Evolutionary conservation across 768 basidiomycete genomes (phyloP).

Genomic region (Kockovaella imperatae): DNA sequence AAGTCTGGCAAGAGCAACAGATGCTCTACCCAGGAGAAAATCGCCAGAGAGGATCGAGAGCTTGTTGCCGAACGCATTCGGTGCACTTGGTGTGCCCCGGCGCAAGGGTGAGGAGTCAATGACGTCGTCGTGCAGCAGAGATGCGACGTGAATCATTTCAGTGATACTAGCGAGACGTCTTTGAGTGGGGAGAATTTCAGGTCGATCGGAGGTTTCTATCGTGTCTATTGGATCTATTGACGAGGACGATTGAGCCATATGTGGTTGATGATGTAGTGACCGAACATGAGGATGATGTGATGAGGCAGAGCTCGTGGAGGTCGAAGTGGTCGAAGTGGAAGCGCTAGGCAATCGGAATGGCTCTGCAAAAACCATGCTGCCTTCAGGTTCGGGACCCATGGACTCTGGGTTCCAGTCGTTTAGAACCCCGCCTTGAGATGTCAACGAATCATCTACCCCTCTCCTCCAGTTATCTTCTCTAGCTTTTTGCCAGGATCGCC

Average conservation of each 20-base stretch:
- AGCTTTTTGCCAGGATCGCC: constrained; percentile 46
- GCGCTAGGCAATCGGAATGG: constrained; percentile 27
- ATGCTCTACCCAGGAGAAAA: constrained; percentile 86
- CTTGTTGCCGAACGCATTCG: constrained; percentile 80
- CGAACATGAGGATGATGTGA: constrained; percentile 28
- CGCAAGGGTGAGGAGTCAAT: constrained; percentile 67
- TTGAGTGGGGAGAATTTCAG: constrained; percentile 71
- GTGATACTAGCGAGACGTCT: constrained; percentile 87
- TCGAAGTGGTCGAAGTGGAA: neutral
- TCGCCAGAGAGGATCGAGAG: constrained; percentile 89
- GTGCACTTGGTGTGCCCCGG: constrained; percentile 60
- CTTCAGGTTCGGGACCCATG: constrained; percentile 28
- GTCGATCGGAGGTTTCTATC: constrained; percentile 10
- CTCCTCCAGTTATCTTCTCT: constrained; percentile 33
- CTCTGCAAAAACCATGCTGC: constrained; percentile 26
- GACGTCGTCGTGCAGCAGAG: constrained; percentile 85
- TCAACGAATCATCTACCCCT: constrained; percentile 71
- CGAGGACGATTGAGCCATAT: constrained; percentile 18
- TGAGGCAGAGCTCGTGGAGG: neutral
- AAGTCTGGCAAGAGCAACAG: constrained; percentile 74
- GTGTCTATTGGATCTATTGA: constrained; percentile 6
- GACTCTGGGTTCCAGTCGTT: constrained; percentile 75
- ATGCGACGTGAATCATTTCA: constrained; percentile 97
- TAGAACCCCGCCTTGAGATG: constrained; percentile 63
- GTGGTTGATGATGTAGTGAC: constrained; percentile 8